Evolutionary conservation across 148 eudicot genomes (phyloP), one percentile per base, ranked within the genome.

Genomic region (Chenopodium suecicum): DNA sequence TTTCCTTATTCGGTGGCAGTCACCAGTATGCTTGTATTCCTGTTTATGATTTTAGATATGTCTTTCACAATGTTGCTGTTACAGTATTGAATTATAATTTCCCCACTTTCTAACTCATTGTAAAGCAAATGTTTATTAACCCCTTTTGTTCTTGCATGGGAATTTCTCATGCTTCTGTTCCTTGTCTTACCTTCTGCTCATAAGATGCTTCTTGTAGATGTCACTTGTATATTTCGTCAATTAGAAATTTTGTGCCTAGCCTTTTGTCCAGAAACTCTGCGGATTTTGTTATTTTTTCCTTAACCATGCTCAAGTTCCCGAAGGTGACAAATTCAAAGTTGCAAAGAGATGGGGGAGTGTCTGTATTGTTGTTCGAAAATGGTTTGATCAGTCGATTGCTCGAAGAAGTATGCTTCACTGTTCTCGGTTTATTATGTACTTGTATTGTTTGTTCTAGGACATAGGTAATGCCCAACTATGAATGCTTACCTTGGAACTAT

Each of bases 241-340:
- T 2, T 75, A 20, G 9, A 50, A 56, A 77, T 77, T 19, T 23
- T 47, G 75, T 52, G 52, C 50, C 44, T 44, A 66, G 14, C n/a
- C 7, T 31, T 67, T 29, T 56, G n/a, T 32, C 64, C 73, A 72
- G 25, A n/a, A 54, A 52, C 29, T 20, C 29, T 73, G 58, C 81
- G 8, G 27, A 44, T 52, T 20, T 25, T n/a, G 37, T 8, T 11
- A 25, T 31, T 74, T 78, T 76, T 3, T 81, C 91, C 98, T 97
- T 97, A 89, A 97, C 94, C 80, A 29, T 85, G 76, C 82, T 78
- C 86, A 97, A 84, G 94, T 92, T 86, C 86, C 99, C 70, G 95
- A 97, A 91, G 95, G 99, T 88, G 99, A 97, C 88, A 97, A 97
- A 87, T 97, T 83, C 82, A 94, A 89, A 88, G 99, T 94, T 81